These are phyloP conservation scores for Phytophthora kernoviae DNA, from an alignment of 352 stramenopile genomes.

Conservation along the genomic window DNA sequence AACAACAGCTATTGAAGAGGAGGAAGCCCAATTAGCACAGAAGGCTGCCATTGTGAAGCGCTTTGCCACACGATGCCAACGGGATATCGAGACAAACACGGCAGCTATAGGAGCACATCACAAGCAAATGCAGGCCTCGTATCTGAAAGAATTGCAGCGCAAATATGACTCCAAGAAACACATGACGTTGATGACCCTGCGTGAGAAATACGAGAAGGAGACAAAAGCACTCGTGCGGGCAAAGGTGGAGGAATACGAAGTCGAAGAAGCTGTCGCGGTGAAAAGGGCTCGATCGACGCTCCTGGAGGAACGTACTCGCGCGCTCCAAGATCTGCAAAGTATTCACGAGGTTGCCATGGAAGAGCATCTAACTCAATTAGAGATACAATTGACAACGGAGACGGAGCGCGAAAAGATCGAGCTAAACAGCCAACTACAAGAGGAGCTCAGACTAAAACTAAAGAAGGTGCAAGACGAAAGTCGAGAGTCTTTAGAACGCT, in stretches of 20 bases:
- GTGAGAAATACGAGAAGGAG: conserved; percentile 57
- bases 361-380: conserved; percentile 44
- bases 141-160: conserved; percentile 60
- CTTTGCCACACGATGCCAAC: conserved; percentile 37
- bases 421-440: conserved; percentile 38
- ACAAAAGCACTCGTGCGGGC: conserved; percentile 47
- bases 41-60: conserved; percentile 42
- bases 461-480: conserved; percentile 40
- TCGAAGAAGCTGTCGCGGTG: conserved; percentile 41
- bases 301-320: conserved; percentile 37
- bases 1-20: conserved; percentile 15
- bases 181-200: conserved; percentile 48
- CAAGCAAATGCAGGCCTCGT: conserved; percentile 29
- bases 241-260: conserved; percentile 54
- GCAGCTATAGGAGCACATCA: conserved; percentile 39
- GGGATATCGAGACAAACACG: conserved; percentile 43
- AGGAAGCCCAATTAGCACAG: conserved; percentile 35
- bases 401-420: conserved; percentile 37
- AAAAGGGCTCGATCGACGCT: conserved; percentile 31
- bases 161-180: conserved; percentile 74
- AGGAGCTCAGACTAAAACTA: conserved; percentile 38
- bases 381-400: conserved; percentile 42
- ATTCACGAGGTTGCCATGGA: conserved; percentile 44
- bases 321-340: conserved; percentile 36
- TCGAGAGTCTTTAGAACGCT: conserved; percentile 26